Evolutionary conservation across 306 rosid species (phyloP), one percentile per base, ranked within the genome.

Genomic region (Cucurbita moschata): DNA sequence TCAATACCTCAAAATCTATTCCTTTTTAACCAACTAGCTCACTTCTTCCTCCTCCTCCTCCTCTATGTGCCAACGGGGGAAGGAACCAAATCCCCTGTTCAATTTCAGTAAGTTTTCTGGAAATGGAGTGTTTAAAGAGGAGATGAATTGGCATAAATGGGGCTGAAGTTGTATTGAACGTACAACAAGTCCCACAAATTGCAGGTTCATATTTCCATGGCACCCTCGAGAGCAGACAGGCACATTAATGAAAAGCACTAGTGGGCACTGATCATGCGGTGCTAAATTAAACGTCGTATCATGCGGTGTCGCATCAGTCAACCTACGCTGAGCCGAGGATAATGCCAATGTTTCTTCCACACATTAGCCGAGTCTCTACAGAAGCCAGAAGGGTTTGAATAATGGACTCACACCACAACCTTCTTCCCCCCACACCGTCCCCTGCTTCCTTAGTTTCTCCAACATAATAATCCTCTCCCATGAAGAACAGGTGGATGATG

Each of bases 271-370:
- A 90, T 53, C 0, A 88, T 85, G 77, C 90, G 96, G 55, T 82
- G 88, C 77, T 76, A 30, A 80, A 90, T 90, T 73, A 90, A 85
- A 39, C 79, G 85, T 63, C 88, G 89, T 67, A 83, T 71, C 83
- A 87, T 70, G 84, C 35, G 92, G 91, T 80, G 88, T 85, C 61
- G 97, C 97, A 73, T 93, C 97, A 46, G 88, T 87, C 86, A 93
- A 78, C 87, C 93, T 85, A 71, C 86, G 81, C 83, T 87, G 89
- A 82, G 89, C 72, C 26, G 93, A 84, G 71, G 96, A 90, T 62
- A 90, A 71, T 53, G 96, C 93, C 80, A 87, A 62, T 37, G 71
- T 78, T 56, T 87, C 87, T 73, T 90, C 98, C 82, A 90, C 90
- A 74, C 84, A 37, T 19, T 85, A 39, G 40, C 11, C 40, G 2